Evolutionary conservation across 495 filamentous ascomycete species (phyloP).

Genomic region (Penicillium bovifimosum): DNA sequence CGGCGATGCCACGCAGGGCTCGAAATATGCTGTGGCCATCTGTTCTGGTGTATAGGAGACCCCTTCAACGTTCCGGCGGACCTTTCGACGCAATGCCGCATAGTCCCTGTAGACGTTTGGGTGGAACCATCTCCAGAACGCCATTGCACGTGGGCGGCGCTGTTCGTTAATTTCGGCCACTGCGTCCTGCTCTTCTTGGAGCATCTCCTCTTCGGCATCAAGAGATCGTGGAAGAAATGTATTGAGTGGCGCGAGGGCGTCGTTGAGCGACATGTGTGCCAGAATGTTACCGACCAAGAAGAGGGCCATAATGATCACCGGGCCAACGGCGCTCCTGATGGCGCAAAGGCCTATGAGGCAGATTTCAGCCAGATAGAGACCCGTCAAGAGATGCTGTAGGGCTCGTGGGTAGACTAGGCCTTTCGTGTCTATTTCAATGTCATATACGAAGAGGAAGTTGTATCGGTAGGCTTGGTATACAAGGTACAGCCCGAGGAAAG

Average conservation of each 20-base stretch:
- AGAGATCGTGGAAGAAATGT: slow-evolving; percentile 63
- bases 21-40: slow-evolving; percentile 53
- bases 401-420: slow-evolving; percentile 83
- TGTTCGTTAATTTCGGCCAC: slow-evolving; percentile 20
- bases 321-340: slow-evolving; percentile 62
- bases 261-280: slow-evolving; percentile 72
- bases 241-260: slow-evolving; percentile 66
- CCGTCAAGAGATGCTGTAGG: slow-evolving; percentile 77
- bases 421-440: slow-evolving; percentile 77
- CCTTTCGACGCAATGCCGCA: slow-evolving; percentile 57
- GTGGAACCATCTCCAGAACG: slow-evolving; percentile 64
- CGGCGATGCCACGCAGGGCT: slow-evolving; percentile 58
- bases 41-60: slow-evolving; percentile 52
- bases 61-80: slow-evolving; percentile 54
- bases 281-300: slow-evolving; percentile 71
- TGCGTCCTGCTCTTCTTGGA: slow-evolving; percentile 34
- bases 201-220: slow-evolving; percentile 41
- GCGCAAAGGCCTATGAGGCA: slow-evolving; percentile 85
- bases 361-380: slow-evolving; percentile 75
- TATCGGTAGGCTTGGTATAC: slow-evolving; percentile 90
- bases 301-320: slow-evolving; percentile 70
- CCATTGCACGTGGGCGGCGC: slow-evolving; percentile 19
- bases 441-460: slow-evolving; percentile 85
- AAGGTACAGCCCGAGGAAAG: slow-evolving; percentile 67
- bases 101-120: slow-evolving; percentile 74